Evolutionary conservation across 768 basidiomycete species (phyloP), one percentile per base, ranked within the genome.

Genomic region (Suillus subaureus): DNA sequence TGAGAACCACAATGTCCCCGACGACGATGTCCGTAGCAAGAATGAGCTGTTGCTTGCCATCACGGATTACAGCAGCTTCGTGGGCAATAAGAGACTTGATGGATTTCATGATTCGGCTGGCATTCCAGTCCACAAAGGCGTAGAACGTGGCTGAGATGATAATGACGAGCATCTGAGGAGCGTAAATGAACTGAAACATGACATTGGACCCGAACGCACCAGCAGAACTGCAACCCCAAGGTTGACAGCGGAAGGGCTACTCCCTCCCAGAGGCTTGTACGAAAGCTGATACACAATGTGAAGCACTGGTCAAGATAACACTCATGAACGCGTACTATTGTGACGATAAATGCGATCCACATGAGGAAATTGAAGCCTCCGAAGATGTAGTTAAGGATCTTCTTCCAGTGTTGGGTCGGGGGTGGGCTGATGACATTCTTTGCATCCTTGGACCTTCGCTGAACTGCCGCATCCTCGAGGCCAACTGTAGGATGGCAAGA

Each of bases 21-120:
- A 86, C 85, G 1, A 89, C 81, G 35, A 89, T 81, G 56, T 87
- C 83, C 47, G 83, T 83, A 35, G 87, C 85, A 23, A 78, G 76
- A 3, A 86, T 74, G 23, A 82, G 81, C 42, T 82, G 79, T 52
- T 79, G 79, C 42, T 80, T 79, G 9, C 82, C 80, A 63, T 87
- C 83, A 1, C 87, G 80, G 21, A 85, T 76, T 51, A 88, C 82
- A 26, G 84, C 81, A 35, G 86, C 87, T 69, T 85, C 84, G 26
- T 87, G 81, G 2, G 87, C 85, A 16, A 88, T 85, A 28, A 89
- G 83, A 64, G 83, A 82, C 71, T 83, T 85, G 72, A 87, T 85
- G 16, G 84, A 84, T 42, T 82, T 80, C 83, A 87, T 86, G 63
- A 84, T 81, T 1, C 82, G 77, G 16, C 72, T 77, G 9, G 85